Evolutionary conservation across 306 rosid genomes (phyloP), one percentile per base, ranked within the genome.

Genomic region (Ormosia emarginata): DNA sequence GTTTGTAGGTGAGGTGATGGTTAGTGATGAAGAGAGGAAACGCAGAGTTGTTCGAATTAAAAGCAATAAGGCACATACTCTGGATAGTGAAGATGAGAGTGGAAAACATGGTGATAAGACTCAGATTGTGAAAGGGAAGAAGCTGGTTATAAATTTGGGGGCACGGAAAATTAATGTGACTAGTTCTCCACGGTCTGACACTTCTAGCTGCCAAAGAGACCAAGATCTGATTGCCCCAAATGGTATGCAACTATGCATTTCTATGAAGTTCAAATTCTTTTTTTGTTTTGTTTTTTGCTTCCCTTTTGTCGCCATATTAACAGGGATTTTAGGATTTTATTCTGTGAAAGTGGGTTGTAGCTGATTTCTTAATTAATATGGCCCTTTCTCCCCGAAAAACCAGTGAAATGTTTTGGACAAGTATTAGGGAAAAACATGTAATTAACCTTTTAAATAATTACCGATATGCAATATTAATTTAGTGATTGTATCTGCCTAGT

Each of bases 1-100:
- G 88, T 92, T 84, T 88, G 97, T 96, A 63, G 92, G 93, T 66
- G 98, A 96, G 83, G 97, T 93, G 82, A 93, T 96, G 97, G 90
- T 88, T 67, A 92, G 90, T 72, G 97, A 94, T 85, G 99, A 90
- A 87, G 97, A 92, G 74, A 89, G 88, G 86, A 82, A 86, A 56
- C 85, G 93, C 12, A 91, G 88, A 86, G 91, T 88, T 18, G 89
- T 96, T 86, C 88, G 91, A 76, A 86, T 96, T 72, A 96, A 93
- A 87, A 85, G 86, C 66, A 90, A 72, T 47, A 91, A 87, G 81
- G 55, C 89, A 78, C 85, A 92, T 77, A 90, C 71, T 81, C 74
- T 81, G 78, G 94, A 89, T 66, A 83, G 88, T 78, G 97, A 86
- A 84, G 99, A 91, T 64, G 98, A 96, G 81, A 67, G 84, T 78